phyloP scores from a whole-genome alignment of 805 yeast genomes.

The Debaryomyces maramus region DNA sequence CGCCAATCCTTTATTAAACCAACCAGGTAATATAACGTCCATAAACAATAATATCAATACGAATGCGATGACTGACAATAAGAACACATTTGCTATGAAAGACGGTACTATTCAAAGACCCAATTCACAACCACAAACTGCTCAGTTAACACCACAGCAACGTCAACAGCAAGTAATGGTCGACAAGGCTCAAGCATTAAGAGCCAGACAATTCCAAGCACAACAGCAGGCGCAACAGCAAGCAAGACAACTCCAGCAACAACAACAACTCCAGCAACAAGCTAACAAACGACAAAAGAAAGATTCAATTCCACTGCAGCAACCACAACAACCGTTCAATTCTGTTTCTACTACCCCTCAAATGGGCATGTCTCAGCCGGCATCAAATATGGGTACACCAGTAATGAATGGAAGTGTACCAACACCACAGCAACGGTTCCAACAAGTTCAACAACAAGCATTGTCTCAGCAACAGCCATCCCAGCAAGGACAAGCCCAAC shows the following conservation, averaged over 20 bases:
- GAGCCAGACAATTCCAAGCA: conserved; percentile 16
- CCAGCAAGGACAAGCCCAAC: conserved; percentile 16
- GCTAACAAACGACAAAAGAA: conserved; percentile 16
- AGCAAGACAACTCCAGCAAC: conserved; percentile 11
- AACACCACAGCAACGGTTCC: conserved; percentile 10
- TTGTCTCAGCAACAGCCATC: conserved; percentile 7
- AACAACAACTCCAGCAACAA: conserved; percentile 18
- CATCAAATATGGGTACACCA: conserved; percentile 16
- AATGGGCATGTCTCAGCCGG: conserved; percentile 13
- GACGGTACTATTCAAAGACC: not conserved
- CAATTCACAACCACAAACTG: conserved; percentile 8
- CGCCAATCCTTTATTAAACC: conserved; percentile 5
- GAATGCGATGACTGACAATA: not conserved
- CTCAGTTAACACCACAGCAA: conserved; percentile 15
- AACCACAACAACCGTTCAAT: conserved; percentile 12
- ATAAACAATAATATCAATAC: conserved; percentile 6
- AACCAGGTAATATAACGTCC: conserved; percentile 5
- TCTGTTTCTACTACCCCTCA: conserved; percentile 12
- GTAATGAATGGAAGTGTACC: conserved; percentile 16
- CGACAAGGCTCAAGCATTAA: conserved; percentile 13
- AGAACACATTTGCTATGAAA: not conserved
- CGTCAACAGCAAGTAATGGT: conserved; percentile 9
- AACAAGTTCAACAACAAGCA: conserved; percentile 11
- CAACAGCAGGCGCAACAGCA: conserved; percentile 10
- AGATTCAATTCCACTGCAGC: conserved; percentile 14